Percentiles rank a stretch among this genome's conserved stretches.
These are phyloP conservation scores for Dendrocalamus latiflorus DNA, from an alignment of 202 grass and related monocot species.

Conservation along the genomic window DNA sequence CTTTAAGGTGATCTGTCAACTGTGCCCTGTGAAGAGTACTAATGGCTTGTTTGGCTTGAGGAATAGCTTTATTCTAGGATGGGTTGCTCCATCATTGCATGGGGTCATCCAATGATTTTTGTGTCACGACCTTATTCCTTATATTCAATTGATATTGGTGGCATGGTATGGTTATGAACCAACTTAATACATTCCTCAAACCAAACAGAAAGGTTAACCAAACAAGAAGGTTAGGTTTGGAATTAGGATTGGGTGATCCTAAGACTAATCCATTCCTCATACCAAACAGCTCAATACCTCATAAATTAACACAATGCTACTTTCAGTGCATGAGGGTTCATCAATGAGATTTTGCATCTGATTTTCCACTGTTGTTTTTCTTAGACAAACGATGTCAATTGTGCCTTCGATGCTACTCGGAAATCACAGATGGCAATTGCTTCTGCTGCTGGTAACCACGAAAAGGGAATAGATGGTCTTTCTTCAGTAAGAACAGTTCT, in stretches of 20 bases:
- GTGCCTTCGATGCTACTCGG: constrained; percentile 88
- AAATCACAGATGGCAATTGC: constrained; percentile 74
- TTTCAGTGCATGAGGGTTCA: constrained; percentile 22
- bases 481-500: constrained; percentile 76
- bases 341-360: constrained; percentile 27
- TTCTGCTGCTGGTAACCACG: constrained; percentile 52
- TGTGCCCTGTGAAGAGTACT: background rate
- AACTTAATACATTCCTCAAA: background rate
- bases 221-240: background rate
- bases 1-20: constrained; percentile 9
- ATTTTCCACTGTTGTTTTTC: constrained; percentile 34
- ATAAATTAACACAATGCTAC: background rate
- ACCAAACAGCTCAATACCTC: too few relatives aligned
- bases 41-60: background rate
- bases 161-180: background rate
- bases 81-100: background rate
- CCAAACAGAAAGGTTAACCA: too few relatives aligned
- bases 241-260: background rate
- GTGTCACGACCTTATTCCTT: constrained; percentile 6
- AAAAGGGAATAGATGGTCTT: constrained; percentile 54
- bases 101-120: background rate
- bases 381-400: constrained; percentile 79
- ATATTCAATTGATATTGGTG: background rate
- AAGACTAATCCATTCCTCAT: background rate
- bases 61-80: constrained; percentile 11